phyloP scores from a whole-genome alignment of 306 rosid species.

The Pachyrhizus erosus region DNA sequence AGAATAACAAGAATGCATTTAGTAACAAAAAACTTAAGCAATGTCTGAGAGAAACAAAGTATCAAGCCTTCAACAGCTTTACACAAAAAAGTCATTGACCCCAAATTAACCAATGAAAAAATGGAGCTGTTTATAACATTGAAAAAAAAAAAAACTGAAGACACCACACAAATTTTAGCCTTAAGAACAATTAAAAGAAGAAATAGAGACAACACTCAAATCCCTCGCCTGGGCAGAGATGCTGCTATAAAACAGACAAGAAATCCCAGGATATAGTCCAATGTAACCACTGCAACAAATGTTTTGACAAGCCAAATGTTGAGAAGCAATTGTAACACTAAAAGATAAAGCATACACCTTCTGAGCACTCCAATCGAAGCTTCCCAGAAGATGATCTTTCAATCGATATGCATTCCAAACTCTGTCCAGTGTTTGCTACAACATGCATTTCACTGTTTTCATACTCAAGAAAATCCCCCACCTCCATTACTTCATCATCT shows the following conservation, averaged over 20 bases:
- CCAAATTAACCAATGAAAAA: slow-evolving; percentile 2
- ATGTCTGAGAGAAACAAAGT: background rate
- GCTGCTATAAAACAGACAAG: slow-evolving; percentile 1
- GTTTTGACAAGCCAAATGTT: slow-evolving; percentile 6
- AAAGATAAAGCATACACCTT: slow-evolving; percentile 63
- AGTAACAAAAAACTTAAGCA: slow-evolving; percentile 1
- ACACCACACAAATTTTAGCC: slow-evolving; percentile 9
- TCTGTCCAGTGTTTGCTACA: slow-evolving; percentile 60
- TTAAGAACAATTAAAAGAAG: background rate
- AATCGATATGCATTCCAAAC: slow-evolving; percentile 62
- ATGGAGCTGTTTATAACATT: background rate
- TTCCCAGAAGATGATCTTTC: slow-evolving; percentile 70
- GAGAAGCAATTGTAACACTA: slow-evolving; percentile 26
- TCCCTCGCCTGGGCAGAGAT: slow-evolving; percentile 5
- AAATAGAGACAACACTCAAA: background rate
- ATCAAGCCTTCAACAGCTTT: slow-evolving; percentile 36
- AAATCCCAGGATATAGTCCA: slow-evolving; percentile 17
- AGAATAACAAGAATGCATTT: background rate
- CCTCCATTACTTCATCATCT: slow-evolving; percentile 93
- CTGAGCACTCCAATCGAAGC: slow-evolving; percentile 71
- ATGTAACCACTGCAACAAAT: slow-evolving; percentile 22
- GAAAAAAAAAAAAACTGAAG: background rate
- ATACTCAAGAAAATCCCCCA: slow-evolving; percentile 82
- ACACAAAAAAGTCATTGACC: background rate
- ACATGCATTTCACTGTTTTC: slow-evolving; percentile 73